These are phyloP conservation scores for Helicostylum pulchrum DNA, from an alignment of 192 early-diverging fungal genomes.

Conservation along the genomic window DNA sequence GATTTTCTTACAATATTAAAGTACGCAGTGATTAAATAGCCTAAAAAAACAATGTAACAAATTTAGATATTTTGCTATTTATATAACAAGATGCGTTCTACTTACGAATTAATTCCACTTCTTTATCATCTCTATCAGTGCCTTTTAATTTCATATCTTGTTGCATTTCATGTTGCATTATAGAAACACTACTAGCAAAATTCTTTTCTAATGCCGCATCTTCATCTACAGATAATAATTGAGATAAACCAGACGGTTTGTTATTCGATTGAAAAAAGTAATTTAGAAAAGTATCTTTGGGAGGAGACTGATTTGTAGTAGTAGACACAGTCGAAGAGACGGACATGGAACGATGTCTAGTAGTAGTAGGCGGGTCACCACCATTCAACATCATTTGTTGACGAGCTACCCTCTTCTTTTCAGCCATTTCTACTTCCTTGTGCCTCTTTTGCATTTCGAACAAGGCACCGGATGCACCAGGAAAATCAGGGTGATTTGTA, in stretches of 20 bases:
- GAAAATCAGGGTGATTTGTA: conserved; percentile 79
- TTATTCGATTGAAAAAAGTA: conserved; percentile 40
- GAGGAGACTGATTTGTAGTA: conserved; percentile 10
- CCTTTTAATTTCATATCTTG: neutral
- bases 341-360: conserved; percentile 13
- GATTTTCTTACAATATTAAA: conserved; percentile 74
- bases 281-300: conserved; percentile 47
- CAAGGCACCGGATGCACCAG: conserved; percentile 68
- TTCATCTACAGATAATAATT: neutral
- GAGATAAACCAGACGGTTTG: neutral
- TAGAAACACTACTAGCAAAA: conserved; percentile 4
- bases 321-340: conserved; percentile 22
- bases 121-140: conserved; percentile 61
- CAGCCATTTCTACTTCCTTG: conserved; percentile 4
- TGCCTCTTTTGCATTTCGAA: conserved; percentile 52
- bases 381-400: conserved; percentile 6
- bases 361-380: neutral
- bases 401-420: conserved; percentile 9
- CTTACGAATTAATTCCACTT: conserved; percentile 69
- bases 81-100: neutral
- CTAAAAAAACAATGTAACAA: conserved; percentile 19
- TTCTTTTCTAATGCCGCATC: neutral
- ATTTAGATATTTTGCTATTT: neutral
- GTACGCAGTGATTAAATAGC: conserved; percentile 67
- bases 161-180: neutral